phyloP scores from a whole-genome alignment of 305 asterid species.

The Plantago coronopus region DNA sequence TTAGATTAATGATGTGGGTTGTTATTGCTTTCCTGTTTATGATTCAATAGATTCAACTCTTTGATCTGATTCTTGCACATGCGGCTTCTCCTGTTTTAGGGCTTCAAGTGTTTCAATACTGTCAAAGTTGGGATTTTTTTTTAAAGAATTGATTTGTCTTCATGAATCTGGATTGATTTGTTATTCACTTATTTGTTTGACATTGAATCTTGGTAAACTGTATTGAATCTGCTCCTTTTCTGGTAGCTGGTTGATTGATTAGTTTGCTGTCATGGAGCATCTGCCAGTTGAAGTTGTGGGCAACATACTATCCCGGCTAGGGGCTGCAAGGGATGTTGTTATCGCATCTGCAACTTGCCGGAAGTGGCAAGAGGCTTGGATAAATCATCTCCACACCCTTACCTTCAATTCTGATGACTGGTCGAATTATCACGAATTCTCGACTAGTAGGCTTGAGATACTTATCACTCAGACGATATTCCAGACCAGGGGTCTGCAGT shows the following conservation, averaged over 20 bases:
- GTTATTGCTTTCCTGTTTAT: too few relatives aligned
- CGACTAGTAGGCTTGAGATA: slow-evolving; percentile 62
- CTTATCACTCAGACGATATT: slow-evolving; percentile 74
- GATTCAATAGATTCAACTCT: too few relatives aligned
- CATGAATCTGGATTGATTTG: slow-evolving; percentile 15
- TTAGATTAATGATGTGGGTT: too few relatives aligned
- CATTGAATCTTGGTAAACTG: background rate
- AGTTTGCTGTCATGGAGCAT: slow-evolving; percentile 44
- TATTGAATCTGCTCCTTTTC: slow-evolving; percentile 8
- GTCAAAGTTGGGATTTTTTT: background rate
- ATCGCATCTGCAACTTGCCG: slow-evolving; percentile 86
- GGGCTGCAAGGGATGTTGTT: slow-evolving; percentile 78
- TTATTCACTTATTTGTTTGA: background rate
- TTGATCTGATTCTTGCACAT: too few relatives aligned
- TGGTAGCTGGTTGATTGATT: slow-evolving; percentile 18
- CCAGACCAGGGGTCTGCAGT: slow-evolving; percentile 66
- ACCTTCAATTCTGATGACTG: slow-evolving; percentile 70
- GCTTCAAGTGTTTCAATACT: too few relatives aligned
- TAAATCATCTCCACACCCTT: slow-evolving; percentile 71
- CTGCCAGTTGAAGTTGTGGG: slow-evolving; percentile 95
- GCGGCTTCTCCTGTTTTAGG: too few relatives aligned
- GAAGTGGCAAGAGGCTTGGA: slow-evolving; percentile 82
- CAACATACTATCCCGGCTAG: slow-evolving; percentile 68
- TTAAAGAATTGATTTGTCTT: too few relatives aligned
- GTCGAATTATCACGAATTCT: slow-evolving; percentile 68